A percentile compares a stretch with the other conserved stretches of the same genome.
Conservation (phyloP, 495 filamentous ascomycete species). For the Hypoxylon lienhwacheense region DNA sequence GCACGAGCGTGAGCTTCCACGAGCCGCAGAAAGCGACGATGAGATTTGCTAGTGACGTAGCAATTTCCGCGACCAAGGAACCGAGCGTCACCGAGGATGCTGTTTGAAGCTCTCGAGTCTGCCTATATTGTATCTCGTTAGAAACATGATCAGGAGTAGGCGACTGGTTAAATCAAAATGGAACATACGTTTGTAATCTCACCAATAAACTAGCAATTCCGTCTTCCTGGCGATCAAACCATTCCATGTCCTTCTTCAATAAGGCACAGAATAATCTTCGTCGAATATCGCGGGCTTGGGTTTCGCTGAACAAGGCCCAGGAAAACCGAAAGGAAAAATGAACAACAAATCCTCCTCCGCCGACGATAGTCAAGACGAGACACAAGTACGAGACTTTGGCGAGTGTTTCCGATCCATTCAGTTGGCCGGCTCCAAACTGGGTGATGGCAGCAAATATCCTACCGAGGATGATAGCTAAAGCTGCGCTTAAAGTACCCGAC, state of each 20-base stretch:
- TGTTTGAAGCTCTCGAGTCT: slow-evolving; percentile 79
- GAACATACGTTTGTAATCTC: slow-evolving; percentile 69
- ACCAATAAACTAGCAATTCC: slow-evolving; percentile 74
- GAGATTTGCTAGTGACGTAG: slow-evolving; percentile 64
- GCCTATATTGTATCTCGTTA: too few species aligned
- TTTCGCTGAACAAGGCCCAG: slow-evolving; percentile 78
- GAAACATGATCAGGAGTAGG: too few species aligned
- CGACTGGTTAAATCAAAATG: background rate
- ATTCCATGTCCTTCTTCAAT: slow-evolving; percentile 71
- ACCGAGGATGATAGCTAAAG: slow-evolving; percentile 72
- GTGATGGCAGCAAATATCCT: slow-evolving; percentile 73
- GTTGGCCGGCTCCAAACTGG: slow-evolving; percentile 60
- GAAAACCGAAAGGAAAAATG: slow-evolving; percentile 63
- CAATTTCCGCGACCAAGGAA: slow-evolving; percentile 61
- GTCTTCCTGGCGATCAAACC: slow-evolving; percentile 76
- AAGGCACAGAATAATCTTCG: slow-evolving; percentile 66
- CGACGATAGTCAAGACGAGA: slow-evolving; percentile 61
- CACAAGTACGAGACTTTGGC: slow-evolving; percentile 59
- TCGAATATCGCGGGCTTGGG: slow-evolving; percentile 70
- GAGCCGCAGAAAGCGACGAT: slow-evolving; percentile 73
- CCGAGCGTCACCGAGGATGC: slow-evolving; percentile 80
- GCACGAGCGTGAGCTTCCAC: slow-evolving; percentile 84
- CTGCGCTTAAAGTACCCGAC: slow-evolving; percentile 64
- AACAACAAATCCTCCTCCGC: slow-evolving; percentile 63
- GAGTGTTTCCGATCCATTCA: slow-evolving; percentile 54